phyloP scores from a whole-genome alignment of 169 alveolate species.

The Plasmodium relictum region DNA sequence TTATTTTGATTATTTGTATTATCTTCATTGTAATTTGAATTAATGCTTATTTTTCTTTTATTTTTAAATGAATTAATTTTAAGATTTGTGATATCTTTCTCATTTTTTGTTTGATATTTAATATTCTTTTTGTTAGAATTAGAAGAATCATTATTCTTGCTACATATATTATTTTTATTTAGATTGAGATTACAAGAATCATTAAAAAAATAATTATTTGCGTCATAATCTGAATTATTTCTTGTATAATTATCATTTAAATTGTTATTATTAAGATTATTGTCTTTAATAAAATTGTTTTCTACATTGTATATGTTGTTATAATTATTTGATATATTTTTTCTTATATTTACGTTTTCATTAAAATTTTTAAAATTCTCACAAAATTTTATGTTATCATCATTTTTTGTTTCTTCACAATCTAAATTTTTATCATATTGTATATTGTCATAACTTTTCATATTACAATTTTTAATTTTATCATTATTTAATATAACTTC shows the following conservation, averaged over 20 bases:
- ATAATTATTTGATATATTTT: neutral
- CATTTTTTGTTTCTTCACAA: neutral
- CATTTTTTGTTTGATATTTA: neutral
- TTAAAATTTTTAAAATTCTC: neutral
- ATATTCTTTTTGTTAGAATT: neutral
- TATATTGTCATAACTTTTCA: neutral
- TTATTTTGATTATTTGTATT: no score
- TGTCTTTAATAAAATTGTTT: neutral
- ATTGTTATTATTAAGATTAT: neutral
- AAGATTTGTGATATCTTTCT: neutral
- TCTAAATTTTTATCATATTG: neutral
- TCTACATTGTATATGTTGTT: neutral
- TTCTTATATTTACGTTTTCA: neutral
- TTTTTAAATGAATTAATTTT: neutral
- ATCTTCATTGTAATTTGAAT: no score
- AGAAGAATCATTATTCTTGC: neutral
- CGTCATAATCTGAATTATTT: neutral
- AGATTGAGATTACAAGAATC: neutral
- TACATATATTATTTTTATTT: neutral
- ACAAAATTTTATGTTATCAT: neutral
- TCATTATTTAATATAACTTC: neutral
- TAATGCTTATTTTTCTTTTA: no score
- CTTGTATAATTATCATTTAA: neutral
- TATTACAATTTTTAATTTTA: neutral
- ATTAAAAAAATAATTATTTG: neutral